Conservation (phyloP, 352 stramenopile genomes). For the Peronosclerospora sorghi region DNA sequence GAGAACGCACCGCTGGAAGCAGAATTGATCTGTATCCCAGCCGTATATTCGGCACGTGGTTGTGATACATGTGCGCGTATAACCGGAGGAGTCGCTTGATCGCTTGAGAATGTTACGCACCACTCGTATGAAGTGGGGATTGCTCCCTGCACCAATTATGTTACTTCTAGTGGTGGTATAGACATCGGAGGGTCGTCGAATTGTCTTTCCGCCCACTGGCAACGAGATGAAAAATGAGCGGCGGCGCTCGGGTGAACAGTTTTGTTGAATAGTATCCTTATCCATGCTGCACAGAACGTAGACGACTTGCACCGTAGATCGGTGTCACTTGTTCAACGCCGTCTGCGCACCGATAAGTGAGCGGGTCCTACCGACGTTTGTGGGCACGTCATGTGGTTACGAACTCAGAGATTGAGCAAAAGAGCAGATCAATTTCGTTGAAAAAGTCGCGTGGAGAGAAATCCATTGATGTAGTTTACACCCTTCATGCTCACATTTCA, state of each 20-base stretch:
- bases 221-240: no score
- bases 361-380: conserved; percentile 67
- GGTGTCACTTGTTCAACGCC: conserved; percentile 37
- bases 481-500: conserved; percentile 22
- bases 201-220: conserved; percentile 79
- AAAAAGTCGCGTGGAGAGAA: conserved; percentile 86
- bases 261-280: no score
- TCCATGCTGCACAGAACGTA: no score
- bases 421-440: conserved; percentile 89
- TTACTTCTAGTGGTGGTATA: conserved; percentile 2
- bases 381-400: conserved; percentile 46
- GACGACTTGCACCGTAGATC: no score
- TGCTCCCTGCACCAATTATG: background rate
- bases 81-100: conserved; percentile 94
- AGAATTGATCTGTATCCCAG: conserved; percentile 93
- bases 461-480: conserved; percentile 60
- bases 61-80: conserved; percentile 95
- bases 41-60: conserved; percentile 88
- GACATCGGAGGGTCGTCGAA: conserved; percentile 47
- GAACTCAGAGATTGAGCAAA: conserved; percentile 81
- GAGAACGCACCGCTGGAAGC: conserved; percentile 96
- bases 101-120: conserved; percentile 87
- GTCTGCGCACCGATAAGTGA: conserved; percentile 84
- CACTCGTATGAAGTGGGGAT: conserved; percentile 36
- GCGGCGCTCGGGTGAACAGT: no score